Base-by-base conservation (phyloP, 2,329 filamentous ascomycete genomes). In the Colletotrichum navitas region DNA sequence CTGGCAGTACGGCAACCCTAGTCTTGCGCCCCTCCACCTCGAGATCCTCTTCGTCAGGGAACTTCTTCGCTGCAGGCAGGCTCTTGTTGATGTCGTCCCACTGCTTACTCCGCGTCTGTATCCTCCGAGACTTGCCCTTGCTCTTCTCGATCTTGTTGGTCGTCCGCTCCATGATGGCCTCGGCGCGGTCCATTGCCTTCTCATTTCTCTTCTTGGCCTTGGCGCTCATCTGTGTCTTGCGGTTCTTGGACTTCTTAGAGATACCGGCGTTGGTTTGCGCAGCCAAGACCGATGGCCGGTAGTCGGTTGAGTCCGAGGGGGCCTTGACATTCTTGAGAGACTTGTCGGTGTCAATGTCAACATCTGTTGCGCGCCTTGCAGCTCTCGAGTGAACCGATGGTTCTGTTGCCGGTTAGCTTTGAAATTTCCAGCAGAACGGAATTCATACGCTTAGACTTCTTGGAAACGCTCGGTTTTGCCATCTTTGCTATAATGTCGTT, bases 321-420 rank as follows among this genome's bases (percentile, higher is more conserved):
- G 86, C 84, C 72, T 86, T 83, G 70, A 87, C 81, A 47, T 89
- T 83, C 78, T 92, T 92, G 29, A 93, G 85, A 8, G 91, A 92
- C 81, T 93, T 93, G 85, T 93, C 91, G 54, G 89, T 88, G 81
- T 93, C 83, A 80, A 93, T 90, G 76, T 90, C 86, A 34, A 92
- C 91, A 5, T 91, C 92, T 21, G 89, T 89, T 58, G 90, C 92
- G 74, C 93, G 90, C 78, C 92, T 89, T 51, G 92, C 92, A 70
- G 92, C 92, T 74, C 93, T 91, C 64, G 93, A 95, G 83, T 91
- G 92, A 69, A 90, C 81, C 5, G 92, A 93, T 49, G 85, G 85
- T 66, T 84, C 90, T 93, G 78, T 10, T 34, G 26, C 47, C 47
- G 55, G 74, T 77, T 56, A 78, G 74, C 24, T 5, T 32, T 2